Conservation (phyloP, 768 basidiomycete genomes). For the Mycena vitilis region DNA sequence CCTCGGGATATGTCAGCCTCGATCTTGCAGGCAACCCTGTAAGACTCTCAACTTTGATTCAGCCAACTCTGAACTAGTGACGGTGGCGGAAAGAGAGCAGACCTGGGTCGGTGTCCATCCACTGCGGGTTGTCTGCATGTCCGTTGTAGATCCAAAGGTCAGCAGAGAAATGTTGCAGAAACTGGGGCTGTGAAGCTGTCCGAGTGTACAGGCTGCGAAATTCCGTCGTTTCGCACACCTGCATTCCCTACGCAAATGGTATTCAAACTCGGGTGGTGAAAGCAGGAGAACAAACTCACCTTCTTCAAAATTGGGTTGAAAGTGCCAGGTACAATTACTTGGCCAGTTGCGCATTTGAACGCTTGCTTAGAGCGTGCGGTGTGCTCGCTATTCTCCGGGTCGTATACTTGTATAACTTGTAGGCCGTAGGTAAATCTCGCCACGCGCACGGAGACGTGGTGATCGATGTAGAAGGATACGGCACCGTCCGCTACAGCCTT, state of each 20-base stretch:
- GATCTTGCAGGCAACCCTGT: constrained; percentile 4
- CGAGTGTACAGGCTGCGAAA: constrained; percentile 3
- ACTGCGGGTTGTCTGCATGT: constrained; percentile 13
- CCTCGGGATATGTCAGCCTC: constrained; percentile 17
- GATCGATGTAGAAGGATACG: constrained; percentile 32
- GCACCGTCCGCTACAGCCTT: constrained; percentile 34
- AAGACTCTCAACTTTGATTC: constrained; percentile 2
- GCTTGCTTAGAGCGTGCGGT: background rate
- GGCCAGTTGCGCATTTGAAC: background rate
- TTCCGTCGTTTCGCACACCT: constrained; percentile 26
- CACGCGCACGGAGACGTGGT: constrained; percentile 27
- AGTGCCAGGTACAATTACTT: background rate
- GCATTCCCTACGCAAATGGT: constrained; percentile 46
- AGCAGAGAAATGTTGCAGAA: background rate
- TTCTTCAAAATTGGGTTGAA: constrained; percentile 13
- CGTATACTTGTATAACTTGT: background rate
- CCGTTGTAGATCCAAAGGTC: constrained; percentile 24
- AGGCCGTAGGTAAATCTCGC: constrained; percentile 23
- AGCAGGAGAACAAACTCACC: too few species aligned
- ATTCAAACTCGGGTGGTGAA: too few species aligned
- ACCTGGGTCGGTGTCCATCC: constrained; percentile 28
- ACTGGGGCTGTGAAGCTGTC: background rate
- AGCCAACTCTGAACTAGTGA: too few species aligned
- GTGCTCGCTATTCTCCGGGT: constrained; percentile 12
- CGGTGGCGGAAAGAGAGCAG: background rate